phyloP scores from a whole-genome alignment of 176 grass and related monocot species.

The Otatea glauca region DNA sequence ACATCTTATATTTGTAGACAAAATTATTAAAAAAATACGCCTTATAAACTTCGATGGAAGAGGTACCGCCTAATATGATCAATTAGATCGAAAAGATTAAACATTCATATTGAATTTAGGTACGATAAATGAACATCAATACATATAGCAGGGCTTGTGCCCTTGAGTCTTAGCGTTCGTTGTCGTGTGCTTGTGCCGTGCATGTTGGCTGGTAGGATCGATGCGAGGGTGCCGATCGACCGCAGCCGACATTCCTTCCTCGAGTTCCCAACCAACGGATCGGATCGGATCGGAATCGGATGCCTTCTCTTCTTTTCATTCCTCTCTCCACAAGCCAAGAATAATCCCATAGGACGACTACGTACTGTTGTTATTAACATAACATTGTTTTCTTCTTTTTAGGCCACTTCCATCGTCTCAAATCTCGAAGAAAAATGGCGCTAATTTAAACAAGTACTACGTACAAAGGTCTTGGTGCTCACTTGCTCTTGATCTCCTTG shows the following conservation, averaged over 20 bases:
- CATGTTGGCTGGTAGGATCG: not conserved
- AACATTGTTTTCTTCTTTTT: constrained; percentile 32
- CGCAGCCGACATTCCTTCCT: constrained; percentile 55
- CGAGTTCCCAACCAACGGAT: constrained; percentile 52
- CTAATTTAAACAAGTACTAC: not conserved
- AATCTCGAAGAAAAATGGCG: not conserved
- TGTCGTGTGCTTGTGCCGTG: not conserved
- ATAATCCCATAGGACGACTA: not conserved
- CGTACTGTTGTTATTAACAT: not conserved
- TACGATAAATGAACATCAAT: too few species aligned
- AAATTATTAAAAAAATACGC: too few species aligned
- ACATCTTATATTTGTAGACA: too few species aligned
- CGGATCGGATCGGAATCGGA: constrained; percentile 49
- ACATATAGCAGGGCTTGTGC: too few species aligned
- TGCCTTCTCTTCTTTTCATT: constrained; percentile 55
- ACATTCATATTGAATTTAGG: too few species aligned
- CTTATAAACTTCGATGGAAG: too few species aligned
- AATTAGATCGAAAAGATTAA: too few species aligned
- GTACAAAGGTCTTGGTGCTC: not conserved
- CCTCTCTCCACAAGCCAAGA: constrained; percentile 44
- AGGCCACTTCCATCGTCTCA: constrained; percentile 13
- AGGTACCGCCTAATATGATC: too few species aligned
- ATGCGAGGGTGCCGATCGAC: constrained; percentile 15
- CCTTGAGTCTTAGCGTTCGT: too few species aligned
- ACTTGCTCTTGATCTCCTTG: not conserved